These are phyloP conservation scores for Aureobasidium sp. DNA, from an alignment of 2,329 filamentous ascomycete genomes.

Conservation along the genomic window DNA sequence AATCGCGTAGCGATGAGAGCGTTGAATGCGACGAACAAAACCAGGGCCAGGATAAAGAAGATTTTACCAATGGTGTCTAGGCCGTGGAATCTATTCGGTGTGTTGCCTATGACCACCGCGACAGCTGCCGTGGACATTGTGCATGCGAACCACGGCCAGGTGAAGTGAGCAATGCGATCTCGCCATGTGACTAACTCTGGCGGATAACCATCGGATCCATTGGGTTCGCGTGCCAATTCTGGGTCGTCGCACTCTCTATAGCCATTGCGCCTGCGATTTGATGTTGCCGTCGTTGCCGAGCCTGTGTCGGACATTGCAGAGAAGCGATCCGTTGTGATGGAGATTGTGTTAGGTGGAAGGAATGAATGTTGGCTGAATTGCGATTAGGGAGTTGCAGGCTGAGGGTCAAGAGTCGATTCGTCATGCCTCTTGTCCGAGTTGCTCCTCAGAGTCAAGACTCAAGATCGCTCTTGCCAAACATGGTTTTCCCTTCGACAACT, in stretches of 20 bases:
- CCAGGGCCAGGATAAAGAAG: conserved; percentile 61
- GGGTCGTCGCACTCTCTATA: not conserved
- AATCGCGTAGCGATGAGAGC: conserved; percentile 54
- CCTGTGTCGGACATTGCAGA: not conserved
- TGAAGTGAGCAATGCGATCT: conserved; percentile 14
- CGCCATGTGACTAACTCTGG: not conserved
- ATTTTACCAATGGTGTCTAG: conserved; percentile 57
- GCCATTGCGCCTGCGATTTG: not conserved
- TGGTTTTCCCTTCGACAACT: not conserved
- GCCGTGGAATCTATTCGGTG: conserved; percentile 58
- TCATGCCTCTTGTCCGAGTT: not conserved
- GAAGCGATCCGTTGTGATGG: not conserved
- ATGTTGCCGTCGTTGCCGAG: not conserved
- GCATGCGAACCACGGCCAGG: conserved; percentile 61
- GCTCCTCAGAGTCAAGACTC: not conserved
- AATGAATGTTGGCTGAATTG: not conserved
- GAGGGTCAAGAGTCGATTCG: not conserved
- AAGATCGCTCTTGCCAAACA: not conserved
- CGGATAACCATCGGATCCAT: not conserved
- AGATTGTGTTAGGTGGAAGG: not conserved
- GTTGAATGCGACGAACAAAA: conserved; percentile 54
- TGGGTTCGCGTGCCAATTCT: not conserved
- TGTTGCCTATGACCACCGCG: conserved; percentile 55
- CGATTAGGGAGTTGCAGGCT: not conserved
- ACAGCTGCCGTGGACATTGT: conserved; percentile 70